A percentile compares a stretch with the other conserved stretches of the same genome.
phyloP scores from a whole-genome alignment of 495 filamentous ascomycete species.

The Trichoderma reesei region DNA sequence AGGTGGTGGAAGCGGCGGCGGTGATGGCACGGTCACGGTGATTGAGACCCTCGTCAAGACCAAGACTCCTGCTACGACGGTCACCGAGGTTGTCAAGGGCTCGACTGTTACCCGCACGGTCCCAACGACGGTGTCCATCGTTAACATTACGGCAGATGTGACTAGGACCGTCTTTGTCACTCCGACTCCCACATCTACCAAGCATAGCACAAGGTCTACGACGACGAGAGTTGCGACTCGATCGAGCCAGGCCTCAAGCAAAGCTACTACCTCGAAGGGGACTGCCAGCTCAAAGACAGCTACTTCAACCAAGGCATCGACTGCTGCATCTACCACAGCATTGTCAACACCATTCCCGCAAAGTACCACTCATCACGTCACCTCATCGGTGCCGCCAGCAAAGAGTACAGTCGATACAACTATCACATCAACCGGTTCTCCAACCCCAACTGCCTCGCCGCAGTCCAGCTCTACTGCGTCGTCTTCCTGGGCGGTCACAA shows the following conservation, averaged over 20 bases:
- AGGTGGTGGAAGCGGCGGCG: constrained; percentile 11
- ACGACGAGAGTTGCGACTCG: not conserved
- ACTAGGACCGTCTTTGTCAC: constrained; percentile 19
- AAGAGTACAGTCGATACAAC: constrained; percentile 2
- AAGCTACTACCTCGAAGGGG: constrained; percentile 4
- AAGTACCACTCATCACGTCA: not conserved
- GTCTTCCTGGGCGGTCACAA: not conserved
- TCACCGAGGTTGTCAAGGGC: constrained; percentile 18
- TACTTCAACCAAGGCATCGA: not conserved
- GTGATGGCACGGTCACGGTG: constrained; percentile 16
- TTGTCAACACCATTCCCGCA: not conserved
- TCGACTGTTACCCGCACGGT: constrained; percentile 18
- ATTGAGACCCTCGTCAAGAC: constrained; percentile 19
- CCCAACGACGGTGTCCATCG: constrained; percentile 16
- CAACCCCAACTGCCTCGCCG: not conserved
- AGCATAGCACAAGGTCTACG: not conserved
- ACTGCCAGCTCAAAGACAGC: not conserved
- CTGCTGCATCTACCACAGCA: not conserved
- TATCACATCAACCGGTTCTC: not conserved
- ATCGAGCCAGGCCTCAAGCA: not conserved
- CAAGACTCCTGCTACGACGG: constrained; percentile 19
- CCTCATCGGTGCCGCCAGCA: constrained; percentile 20
- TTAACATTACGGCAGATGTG: constrained; percentile 11
- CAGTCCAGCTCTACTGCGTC: not conserved
- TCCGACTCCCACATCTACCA: constrained; percentile 9